Percentiles rank a stretch among this genome's conserved stretches.
Evolutionary conservation across 768 basidiomycete genomes (phyloP).

Genomic region (Cytidiella melzeri): DNA sequence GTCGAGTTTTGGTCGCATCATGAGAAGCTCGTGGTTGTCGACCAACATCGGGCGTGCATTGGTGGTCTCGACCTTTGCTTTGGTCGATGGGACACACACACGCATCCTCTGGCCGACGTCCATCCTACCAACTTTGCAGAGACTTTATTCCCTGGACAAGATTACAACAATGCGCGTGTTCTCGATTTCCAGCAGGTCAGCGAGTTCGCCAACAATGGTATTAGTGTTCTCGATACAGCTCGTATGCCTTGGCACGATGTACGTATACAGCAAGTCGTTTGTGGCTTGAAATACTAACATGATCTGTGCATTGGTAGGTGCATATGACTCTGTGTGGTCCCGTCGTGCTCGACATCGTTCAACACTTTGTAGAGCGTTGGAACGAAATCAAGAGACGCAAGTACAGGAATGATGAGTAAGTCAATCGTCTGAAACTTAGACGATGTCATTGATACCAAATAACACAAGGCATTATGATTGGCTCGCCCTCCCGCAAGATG

Average conservation of each 20-base stretch:
- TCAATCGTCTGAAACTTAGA: no score
- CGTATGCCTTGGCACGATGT: slow-evolving; percentile 98
- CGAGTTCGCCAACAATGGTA: slow-evolving; percentile 63
- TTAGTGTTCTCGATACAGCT: slow-evolving; percentile 61
- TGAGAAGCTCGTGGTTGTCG: slow-evolving; percentile 87
- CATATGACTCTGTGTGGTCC: slow-evolving; percentile 83
- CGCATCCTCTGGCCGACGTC: slow-evolving; percentile 84
- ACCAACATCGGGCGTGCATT: slow-evolving; percentile 79
- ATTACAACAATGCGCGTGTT: slow-evolving; percentile 87
- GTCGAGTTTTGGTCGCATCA: slow-evolving; percentile 91
- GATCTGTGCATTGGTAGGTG: slow-evolving; percentile 38
- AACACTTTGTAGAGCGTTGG: slow-evolving; percentile 92
- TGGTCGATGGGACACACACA: slow-evolving; percentile 94
- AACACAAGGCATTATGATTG: slow-evolving; percentile 52
- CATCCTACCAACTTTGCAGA: slow-evolving; percentile 80
- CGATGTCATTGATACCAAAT: no score
- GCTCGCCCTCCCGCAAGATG: slow-evolving; percentile 77
- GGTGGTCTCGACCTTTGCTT: slow-evolving; percentile 96
- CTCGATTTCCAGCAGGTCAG: slow-evolving; percentile 74
- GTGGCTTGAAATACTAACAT: no score
- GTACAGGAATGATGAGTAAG: slow-evolving; percentile 43
- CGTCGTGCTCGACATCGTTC: slow-evolving; percentile 82
- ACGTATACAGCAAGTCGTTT: slow-evolving; percentile 23
- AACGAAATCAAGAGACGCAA: slow-evolving; percentile 85
- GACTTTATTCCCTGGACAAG: slow-evolving; percentile 90